Percentiles rank a stretch among this genome's conserved stretches.
Evolutionary conservation across 2,329 filamentous ascomycete species (phyloP).

Genomic region (Pestalotiopsis sp.): DNA sequence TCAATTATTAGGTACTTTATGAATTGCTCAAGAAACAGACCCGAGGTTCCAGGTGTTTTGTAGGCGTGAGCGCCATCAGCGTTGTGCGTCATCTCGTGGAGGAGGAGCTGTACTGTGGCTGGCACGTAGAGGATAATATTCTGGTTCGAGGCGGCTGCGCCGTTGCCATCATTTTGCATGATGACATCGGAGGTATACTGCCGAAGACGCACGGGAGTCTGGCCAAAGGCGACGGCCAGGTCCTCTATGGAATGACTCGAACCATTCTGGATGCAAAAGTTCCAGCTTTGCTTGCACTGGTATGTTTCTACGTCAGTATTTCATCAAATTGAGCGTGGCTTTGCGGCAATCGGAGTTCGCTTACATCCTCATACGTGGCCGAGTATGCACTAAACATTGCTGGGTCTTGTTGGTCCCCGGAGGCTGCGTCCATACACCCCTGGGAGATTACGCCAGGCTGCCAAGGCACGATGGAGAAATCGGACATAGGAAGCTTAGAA

Average conservation of each 20-base stretch:
- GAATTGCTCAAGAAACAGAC: background rate
- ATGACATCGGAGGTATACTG: background rate
- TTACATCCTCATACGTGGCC: background rate
- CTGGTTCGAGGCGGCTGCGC: background rate
- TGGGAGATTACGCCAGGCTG: background rate
- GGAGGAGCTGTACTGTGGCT: background rate
- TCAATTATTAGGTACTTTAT: background rate
- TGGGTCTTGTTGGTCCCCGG: background rate
- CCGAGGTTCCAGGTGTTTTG: background rate
- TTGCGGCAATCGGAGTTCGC: background rate
- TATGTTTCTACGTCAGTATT: background rate
- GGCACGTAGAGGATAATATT: background rate
- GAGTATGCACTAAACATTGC: background rate
- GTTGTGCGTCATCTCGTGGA: background rate
- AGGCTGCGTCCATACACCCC: background rate
- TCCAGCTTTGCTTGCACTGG: background rate
- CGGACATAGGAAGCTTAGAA: background rate
- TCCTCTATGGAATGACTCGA: background rate
- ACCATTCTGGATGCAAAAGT: background rate
- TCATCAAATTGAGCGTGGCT: background rate
- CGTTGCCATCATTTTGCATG: background rate
- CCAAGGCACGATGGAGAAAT: background rate
- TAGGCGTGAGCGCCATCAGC: background rate
- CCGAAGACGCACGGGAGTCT: background rate
- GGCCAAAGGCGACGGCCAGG: background rate